These are phyloP conservation scores for Zelonia costaricensis DNA, from an alignment of 208 protist genomes.

Conservation along the genomic window DNA sequence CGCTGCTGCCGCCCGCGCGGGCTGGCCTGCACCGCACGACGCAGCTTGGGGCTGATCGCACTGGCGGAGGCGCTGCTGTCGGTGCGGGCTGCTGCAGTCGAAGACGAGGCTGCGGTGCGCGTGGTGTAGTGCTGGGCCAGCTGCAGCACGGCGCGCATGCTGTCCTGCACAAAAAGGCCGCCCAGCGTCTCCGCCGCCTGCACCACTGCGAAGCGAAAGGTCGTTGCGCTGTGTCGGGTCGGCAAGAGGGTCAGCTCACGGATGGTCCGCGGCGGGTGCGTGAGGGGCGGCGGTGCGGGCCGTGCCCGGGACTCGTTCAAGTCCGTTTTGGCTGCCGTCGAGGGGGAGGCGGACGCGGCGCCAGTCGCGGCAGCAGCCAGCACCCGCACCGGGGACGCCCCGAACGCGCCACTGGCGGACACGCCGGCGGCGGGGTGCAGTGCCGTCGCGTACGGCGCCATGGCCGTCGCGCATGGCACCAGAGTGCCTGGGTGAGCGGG, in stretches of 20 bases:
- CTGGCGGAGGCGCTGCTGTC: too few species aligned
- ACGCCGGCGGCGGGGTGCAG: neutral
- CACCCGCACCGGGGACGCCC: neutral
- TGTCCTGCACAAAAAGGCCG: constrained; percentile 48
- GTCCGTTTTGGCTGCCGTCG: neutral
- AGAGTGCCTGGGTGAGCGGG: too few species aligned
- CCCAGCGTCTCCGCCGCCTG: constrained; percentile 38
- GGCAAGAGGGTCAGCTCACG: constrained; percentile 27
- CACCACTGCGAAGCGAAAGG: constrained; percentile 32
- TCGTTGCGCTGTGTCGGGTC: constrained; percentile 23
- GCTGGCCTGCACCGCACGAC: neutral
- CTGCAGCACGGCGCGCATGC: constrained; percentile 52
- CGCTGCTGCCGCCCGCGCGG: neutral
- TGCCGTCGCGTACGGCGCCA: too few species aligned
- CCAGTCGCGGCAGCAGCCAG: neutral
- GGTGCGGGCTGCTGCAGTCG: too few species aligned
- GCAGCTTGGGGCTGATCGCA: neutral
- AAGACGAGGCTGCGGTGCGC: too few species aligned
- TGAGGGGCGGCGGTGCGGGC: neutral
- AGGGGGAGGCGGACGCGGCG: neutral
- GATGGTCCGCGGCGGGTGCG: constrained; percentile 18
- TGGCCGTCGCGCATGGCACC: too few species aligned
- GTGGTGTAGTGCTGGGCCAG: constrained; percentile 58
- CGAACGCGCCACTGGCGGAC: neutral
- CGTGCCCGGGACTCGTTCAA: neutral